These are phyloP conservation scores for Pouteria campechiana DNA, from an alignment of 179 eudicot genomes.

Conservation along the genomic window DNA sequence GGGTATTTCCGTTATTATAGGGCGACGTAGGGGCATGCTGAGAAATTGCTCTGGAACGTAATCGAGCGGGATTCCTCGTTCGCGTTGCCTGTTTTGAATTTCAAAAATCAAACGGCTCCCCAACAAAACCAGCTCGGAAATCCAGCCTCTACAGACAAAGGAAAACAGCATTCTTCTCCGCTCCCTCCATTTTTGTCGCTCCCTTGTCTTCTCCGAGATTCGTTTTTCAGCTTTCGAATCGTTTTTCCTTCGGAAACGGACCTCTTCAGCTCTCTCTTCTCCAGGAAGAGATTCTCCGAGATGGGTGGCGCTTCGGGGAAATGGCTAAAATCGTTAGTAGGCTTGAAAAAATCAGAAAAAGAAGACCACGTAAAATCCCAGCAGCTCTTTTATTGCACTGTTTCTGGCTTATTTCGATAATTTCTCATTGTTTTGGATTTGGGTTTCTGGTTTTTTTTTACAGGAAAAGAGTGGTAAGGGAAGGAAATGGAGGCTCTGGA, in stretches of 20 bases:
- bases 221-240: not conserved
- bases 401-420: not conserved
- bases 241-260: not conserved
- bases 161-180: not conserved
- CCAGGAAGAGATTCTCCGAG: not conserved
- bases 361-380: constrained; percentile 36
- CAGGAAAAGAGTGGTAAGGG: constrained; percentile 43
- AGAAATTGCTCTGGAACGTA: too few species aligned
- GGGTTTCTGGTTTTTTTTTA: constrained; percentile 7
- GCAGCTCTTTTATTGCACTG: not conserved
- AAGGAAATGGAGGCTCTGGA: constrained; percentile 91
- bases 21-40: too few species aligned
- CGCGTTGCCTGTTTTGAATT: too few species aligned
- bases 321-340: constrained; percentile 82
- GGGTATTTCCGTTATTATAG: too few species aligned
- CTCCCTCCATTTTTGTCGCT: constrained; percentile 1
- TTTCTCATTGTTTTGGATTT: not conserved
- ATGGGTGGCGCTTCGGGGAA: constrained; percentile 97
- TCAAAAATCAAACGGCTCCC: constrained; percentile 16
- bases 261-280: not conserved
- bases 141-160: not conserved
- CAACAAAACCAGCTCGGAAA: not conserved
- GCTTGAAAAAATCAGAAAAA: constrained; percentile 56
- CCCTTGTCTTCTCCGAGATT: not conserved
- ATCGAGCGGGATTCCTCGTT: too few species aligned